phyloP scores from a whole-genome alignment of 768 basidiomycete species.

The Hygrocybe punicea region DNA sequence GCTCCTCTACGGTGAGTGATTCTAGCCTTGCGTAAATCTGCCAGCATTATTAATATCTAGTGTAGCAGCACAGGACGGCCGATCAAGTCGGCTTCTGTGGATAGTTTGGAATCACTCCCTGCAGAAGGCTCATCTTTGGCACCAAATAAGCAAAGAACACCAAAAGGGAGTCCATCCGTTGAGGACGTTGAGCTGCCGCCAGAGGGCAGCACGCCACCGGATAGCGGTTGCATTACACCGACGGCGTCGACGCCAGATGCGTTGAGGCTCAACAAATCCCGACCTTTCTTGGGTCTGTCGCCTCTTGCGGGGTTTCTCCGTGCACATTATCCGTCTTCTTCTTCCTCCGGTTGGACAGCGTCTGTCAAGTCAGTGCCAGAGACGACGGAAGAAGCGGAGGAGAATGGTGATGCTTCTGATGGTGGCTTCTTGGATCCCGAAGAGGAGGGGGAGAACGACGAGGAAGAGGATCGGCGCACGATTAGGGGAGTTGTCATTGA shows the following conservation, averaged over 20 bases:
- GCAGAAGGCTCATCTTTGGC: neutral
- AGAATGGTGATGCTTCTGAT: neutral
- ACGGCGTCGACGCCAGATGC: slow-evolving; percentile 41
- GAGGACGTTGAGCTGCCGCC: neutral
- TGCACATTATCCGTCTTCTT: slow-evolving; percentile 57
- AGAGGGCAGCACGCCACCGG: slow-evolving; percentile 43
- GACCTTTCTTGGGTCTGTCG: slow-evolving; percentile 45
- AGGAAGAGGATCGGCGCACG: slow-evolving; percentile 45
- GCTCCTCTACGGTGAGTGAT: slow-evolving; percentile 44
- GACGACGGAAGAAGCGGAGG: slow-evolving; percentile 10
- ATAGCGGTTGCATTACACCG: slow-evolving; percentile 59
- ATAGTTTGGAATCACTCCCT: neutral
- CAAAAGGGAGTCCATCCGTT: slow-evolving; percentile 8
- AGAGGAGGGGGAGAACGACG: slow-evolving; percentile 25
- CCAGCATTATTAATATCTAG: slow-evolving; percentile 17
- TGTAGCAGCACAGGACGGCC: neutral
- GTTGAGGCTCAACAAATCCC: slow-evolving; percentile 25
- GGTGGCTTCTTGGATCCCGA: neutral
- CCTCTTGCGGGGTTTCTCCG: slow-evolving; percentile 23
- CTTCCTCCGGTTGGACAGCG: slow-evolving; percentile 32
- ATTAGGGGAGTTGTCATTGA: slow-evolving; percentile 42
- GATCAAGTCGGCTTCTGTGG: neutral
- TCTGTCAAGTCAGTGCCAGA: slow-evolving; percentile 8
- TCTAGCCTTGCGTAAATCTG: slow-evolving; percentile 14
- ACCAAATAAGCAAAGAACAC: slow-evolving; percentile 11